Base-by-base conservation (phyloP, 805 yeast species). In the Yarrowia bubula region DNA sequence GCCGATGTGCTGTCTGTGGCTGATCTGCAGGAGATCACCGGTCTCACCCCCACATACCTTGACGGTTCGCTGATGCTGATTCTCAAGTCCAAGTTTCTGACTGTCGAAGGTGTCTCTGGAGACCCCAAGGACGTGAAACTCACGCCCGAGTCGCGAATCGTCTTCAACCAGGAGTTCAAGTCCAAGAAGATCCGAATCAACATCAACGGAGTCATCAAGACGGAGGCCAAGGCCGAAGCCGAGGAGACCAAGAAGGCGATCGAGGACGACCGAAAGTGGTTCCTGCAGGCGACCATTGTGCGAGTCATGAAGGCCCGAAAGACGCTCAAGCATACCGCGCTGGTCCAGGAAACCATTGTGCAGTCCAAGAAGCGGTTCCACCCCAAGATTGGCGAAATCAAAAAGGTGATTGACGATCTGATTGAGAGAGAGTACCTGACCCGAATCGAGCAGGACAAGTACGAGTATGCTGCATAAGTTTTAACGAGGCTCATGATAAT, bases 231-330 rank as follows among this genome's bases (percentile, higher is more conserved):
- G 70, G 88, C 82, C 68, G 97, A 90, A 69, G 80, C 83, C 38
- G 90, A 86, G 39, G 91, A 88, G 66, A 83, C 92, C 2, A 87
- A 84, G 69, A 86, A 85, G 74, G 96, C 92, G 72, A 85, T 93
- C 57, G 91, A 87, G 71, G 95, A 91, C 71, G 92, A 92, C 67
- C 84, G 97, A 73, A 88, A 88, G 76, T 86, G 89, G 73, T 87
- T 87, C 77, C 80, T 95, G 71, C 90, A 91, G 73, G 97, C 98
- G 1, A 90, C 96, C 72, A 91, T 95, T 76, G 98, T 93, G 43
- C 84, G 99, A 71, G 90, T 93, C 73, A 95, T 93, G 98, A 93
- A 93, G 79, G 92, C 97, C 0, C 83, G 97, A 73, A 89, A 92
- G 75, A 81, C 81, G 48, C 79, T 90, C 71, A 84, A 85, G 69